These are phyloP conservation scores for Uromyces viciae-fabae DNA, from an alignment of 1,284 basidiomycete species.

Conservation along the genomic window DNA sequence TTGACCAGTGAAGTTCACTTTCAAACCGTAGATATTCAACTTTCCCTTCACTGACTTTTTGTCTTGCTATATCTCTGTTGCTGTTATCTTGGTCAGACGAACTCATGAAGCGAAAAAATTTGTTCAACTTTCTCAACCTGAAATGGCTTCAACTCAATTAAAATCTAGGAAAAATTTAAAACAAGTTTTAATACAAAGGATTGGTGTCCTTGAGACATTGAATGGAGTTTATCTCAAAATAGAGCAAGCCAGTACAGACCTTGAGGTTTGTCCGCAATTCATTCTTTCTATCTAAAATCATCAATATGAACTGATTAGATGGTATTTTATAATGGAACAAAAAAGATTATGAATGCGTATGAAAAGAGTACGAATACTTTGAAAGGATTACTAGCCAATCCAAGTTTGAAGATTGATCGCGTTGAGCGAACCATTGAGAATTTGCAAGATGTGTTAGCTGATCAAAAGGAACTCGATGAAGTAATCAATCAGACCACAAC, in stretches of 20 bases:
- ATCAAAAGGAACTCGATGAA: slow-evolving; percentile 2
- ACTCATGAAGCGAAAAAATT: slow-evolving; percentile 32
- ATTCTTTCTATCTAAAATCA: too few relatives aligned
- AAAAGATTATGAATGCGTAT: slow-evolving; percentile 43
- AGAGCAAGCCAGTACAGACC: slow-evolving; percentile 42
- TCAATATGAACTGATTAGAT: neutral
- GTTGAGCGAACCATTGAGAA: slow-evolving; percentile 24
- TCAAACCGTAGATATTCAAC: neutral
- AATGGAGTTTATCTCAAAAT: slow-evolving; percentile 34
- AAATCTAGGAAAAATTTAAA: slow-evolving; percentile 7
- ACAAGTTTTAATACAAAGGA: slow-evolving; percentile 8
- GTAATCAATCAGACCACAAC: neutral
- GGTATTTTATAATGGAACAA: neutral
- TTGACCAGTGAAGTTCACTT: slow-evolving; percentile 20
- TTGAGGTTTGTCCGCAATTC: slow-evolving; percentile 32
- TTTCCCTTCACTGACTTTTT: neutral
- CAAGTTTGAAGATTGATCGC: neutral
- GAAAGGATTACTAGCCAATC: neutral
- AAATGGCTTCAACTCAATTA: slow-evolving; percentile 16
- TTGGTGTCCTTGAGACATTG: slow-evolving; percentile 25
- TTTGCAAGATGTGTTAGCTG: neutral
- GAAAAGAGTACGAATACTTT: slow-evolving; percentile 29
- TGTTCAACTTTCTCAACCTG: slow-evolving; percentile 1
- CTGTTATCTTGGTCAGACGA: slow-evolving; percentile 3
- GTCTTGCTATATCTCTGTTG: neutral